Base-by-base conservation (phyloP, 2,329 filamentous ascomycete genomes). In the Plenodomus lindquistii region DNA sequence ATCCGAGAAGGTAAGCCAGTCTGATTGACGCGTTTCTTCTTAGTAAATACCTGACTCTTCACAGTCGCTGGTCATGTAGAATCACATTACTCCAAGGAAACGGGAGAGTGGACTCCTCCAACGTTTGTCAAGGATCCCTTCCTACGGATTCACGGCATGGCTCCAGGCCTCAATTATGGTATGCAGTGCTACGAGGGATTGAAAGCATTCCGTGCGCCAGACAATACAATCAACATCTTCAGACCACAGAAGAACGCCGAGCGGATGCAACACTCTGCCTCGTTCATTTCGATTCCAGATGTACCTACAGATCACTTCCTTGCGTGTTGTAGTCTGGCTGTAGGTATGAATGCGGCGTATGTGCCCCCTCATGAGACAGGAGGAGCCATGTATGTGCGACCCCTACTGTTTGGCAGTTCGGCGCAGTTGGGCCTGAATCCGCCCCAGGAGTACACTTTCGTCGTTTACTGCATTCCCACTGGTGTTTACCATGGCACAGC, bases 111-210 rank as follows among this genome's bases (percentile, higher is more conserved):
- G 92, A 84, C 86, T 0, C 73, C 85, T 13, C 91, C 90, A 20
- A 77, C 82, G 55, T 96, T 96, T 75, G 85, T 97, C 52, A 75
- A 84, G 52, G 89, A 93, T 63, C 93, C 93, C 6, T 92, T 82
- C 78, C 84, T 97, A 63, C 86, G 86, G 59, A 85, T 97, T 69
- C 93, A 97, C 75, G 94, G 93, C 73, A 94, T 99, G 89, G 87
- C 92, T 0, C 92, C 94, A 0, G 93, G 85, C 37, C 84, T 97
- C 58, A 99, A 99, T 81, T 99, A 99, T 73, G 69, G 93, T 49
- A 91, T 96, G 71, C 94, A 97, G 77, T 93, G 91, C 65, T 99
- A 96, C 79, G 94, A 99, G 73, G 94, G 94, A n/a, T 85, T 97
- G 71, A 97, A 97, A 75, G 92, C 93, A 46, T 97, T 97, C 82